Conservation (phyloP, 2,329 filamentous ascomycete genomes). For the Lomentospora prolificans region DNA sequence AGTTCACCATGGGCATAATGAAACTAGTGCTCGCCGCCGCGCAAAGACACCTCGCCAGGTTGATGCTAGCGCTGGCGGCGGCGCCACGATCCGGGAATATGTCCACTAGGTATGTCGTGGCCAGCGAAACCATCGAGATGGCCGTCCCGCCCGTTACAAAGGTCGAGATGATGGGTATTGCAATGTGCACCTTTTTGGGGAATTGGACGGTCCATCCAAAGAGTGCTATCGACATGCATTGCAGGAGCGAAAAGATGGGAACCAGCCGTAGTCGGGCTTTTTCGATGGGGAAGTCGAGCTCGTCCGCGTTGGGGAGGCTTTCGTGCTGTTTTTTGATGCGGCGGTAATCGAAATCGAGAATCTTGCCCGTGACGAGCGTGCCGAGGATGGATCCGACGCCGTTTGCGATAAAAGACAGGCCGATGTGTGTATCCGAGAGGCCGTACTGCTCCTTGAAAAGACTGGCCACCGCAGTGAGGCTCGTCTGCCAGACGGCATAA, state of each 20-base stretch:
- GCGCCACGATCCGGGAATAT: constrained; percentile 39
- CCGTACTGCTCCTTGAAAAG: constrained; percentile 19
- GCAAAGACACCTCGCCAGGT: constrained; percentile 40
- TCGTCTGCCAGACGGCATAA: constrained; percentile 24
- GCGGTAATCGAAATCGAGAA: constrained; percentile 20
- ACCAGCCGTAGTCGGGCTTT: constrained; percentile 39
- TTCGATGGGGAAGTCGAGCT: constrained; percentile 34
- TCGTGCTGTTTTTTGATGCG: background rate
- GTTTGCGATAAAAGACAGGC: constrained; percentile 21
- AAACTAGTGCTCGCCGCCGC: constrained; percentile 40
- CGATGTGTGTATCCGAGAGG: constrained; percentile 21
- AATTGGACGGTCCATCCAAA: constrained; percentile 45
- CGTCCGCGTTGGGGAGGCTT: background rate
- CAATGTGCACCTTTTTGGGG: constrained; percentile 30
- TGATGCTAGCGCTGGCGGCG: constrained; percentile 41
- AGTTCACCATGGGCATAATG: constrained; percentile 37
- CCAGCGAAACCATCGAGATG: constrained; percentile 35
- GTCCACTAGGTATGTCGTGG: constrained; percentile 45
- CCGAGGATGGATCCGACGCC: constrained; percentile 21
- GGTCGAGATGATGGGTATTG: constrained; percentile 36
- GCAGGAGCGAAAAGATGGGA: constrained; percentile 31
- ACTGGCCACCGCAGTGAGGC: constrained; percentile 24
- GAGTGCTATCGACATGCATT: constrained; percentile 34
- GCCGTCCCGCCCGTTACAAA: constrained; percentile 43
- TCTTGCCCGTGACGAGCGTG: constrained; percentile 18